A percentile compares a stretch with the other conserved stretches of the same genome.
Evolutionary conservation across 306 rosid genomes (phyloP).

Genomic region (Chamaecrista fasciculata): DNA sequence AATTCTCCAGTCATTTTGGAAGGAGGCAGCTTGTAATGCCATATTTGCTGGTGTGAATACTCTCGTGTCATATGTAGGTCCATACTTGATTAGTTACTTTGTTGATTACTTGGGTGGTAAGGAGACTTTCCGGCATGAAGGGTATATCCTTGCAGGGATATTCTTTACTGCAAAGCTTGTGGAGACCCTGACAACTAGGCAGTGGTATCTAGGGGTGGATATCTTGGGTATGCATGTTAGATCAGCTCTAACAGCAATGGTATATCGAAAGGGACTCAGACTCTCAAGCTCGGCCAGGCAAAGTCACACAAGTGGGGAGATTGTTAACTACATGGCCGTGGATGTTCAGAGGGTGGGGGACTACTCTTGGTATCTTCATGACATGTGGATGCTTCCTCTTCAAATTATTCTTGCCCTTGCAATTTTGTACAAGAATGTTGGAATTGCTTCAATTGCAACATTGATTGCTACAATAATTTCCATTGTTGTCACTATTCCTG

Average conservation of each 20-base stretch:
- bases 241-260: conserved; percentile 95
- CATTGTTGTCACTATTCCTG: conserved; percentile 74
- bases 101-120: conserved; percentile 92
- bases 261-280: conserved; percentile 83
- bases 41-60: conserved; percentile 92
- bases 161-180: conserved; percentile 88
- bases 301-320: conserved; percentile 96
- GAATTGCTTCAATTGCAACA: conserved; percentile 89
- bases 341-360: conserved; percentile 98
- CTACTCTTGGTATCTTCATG: conserved; percentile 97
- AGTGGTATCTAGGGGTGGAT: conserved; percentile 98
- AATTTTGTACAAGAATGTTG: conserved; percentile 94
- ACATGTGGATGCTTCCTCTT: conserved; percentile 97
- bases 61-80: conserved; percentile 93
- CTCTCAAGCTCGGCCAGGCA: conserved; percentile 91
- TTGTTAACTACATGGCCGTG: conserved; percentile 96
- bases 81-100: conserved; percentile 91
- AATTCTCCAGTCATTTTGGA: conserved; percentile 83
- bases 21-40: conserved; percentile 94
- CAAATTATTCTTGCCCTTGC: conserved; percentile 93
- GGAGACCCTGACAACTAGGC: conserved; percentile 90
- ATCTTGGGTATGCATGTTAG: conserved; percentile 98
- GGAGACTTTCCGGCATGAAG: conserved; percentile 78
- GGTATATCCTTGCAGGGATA: conserved; percentile 84
- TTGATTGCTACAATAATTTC: conserved; percentile 90